Evolutionary conservation across 1,139 yeast species (phyloP), one percentile per base, ranked within the genome.

Genomic region (Zygoascus hellenicus): DNA sequence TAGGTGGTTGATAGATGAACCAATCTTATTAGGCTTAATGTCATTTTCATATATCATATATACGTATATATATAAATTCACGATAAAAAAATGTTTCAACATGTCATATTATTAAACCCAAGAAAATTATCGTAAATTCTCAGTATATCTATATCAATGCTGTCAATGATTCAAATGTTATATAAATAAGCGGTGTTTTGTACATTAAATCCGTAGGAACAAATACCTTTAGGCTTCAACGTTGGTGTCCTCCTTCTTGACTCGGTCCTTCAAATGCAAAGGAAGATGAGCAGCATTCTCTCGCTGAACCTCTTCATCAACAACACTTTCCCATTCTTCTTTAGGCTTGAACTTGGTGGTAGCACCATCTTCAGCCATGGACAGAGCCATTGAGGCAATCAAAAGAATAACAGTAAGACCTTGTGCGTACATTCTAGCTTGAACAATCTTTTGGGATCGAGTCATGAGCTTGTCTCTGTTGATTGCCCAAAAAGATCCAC

Each of bases 341-440:
- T 32, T 26, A 16, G 45, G 46, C 47, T 61, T 61, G 7, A 22
- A 4, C 42, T 53, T 48, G 30, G 54, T 58, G 16, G 41, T 28
- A 37, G 63, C 64, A 49, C 64, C 65, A 51, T 69, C 74, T 38
- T 58, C 53, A 42, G 64, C 55, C 13, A 49, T 43, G 14, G 65
- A 57, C 41, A 65, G 48, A 38, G 62, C 54, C 54, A 66, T 66
- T 9, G 68, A 57, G 11, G 60, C 66, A 28, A 66, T 54, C 36
- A 66, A 57, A 54, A 66, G 54, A 14, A 60, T 62, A 54, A 63
- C 73, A 57, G 69, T 76, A 50, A 86, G 69, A 53, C 85, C 89
- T 67, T 88, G 96, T 7, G 96, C 96, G 64, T 87, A 87, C 82
- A 88, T 88, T 77, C 96, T 83, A 28, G 96, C 96, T 65, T 86